Conservation (phyloP, 805 yeast species). For the Blastobotrys mokoenaii region DNA sequence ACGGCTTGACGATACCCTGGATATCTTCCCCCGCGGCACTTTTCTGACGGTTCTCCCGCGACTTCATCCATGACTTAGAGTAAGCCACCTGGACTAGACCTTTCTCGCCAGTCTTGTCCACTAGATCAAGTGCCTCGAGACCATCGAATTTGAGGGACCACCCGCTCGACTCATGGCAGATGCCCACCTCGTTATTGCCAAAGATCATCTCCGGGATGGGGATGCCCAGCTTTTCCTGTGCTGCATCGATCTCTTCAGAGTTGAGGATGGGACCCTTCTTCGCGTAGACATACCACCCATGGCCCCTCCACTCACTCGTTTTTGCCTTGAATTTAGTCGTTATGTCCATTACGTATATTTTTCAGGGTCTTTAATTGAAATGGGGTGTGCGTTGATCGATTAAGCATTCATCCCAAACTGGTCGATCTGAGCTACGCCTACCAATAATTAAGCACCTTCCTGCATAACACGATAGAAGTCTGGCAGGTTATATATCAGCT, state of each 20-base stretch:
- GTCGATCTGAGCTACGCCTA: no score
- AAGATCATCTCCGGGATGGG: constrained; percentile 98
- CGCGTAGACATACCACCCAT: constrained; percentile 71
- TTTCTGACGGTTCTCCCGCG: constrained; percentile 23
- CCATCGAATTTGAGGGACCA: constrained; percentile 63
- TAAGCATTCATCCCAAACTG: no score
- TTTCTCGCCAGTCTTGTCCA: constrained; percentile 43
- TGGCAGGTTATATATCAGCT: no score
- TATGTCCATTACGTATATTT: no score
- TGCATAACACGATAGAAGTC: no score
- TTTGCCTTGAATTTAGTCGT: background rate
- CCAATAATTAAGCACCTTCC: no score
- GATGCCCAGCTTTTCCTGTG: constrained; percentile 53
- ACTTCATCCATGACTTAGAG: constrained; percentile 69
- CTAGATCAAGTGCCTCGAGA: constrained; percentile 60
- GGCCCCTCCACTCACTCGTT: constrained; percentile 30
- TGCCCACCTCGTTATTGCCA: constrained; percentile 64
- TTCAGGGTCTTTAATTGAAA: no score
- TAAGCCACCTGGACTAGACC: constrained; percentile 65
- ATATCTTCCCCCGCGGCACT: constrained; percentile 31
- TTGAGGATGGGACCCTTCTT: constrained; percentile 69
- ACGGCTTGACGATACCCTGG: constrained; percentile 64
- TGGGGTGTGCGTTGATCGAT: no score
- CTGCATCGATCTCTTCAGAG: constrained; percentile 61
- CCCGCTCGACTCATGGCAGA: constrained; percentile 35